These are phyloP conservation scores for Furcasterigmium sp. DNA, from an alignment of 2,329 filamentous ascomycete genomes.

Conservation along the genomic window DNA sequence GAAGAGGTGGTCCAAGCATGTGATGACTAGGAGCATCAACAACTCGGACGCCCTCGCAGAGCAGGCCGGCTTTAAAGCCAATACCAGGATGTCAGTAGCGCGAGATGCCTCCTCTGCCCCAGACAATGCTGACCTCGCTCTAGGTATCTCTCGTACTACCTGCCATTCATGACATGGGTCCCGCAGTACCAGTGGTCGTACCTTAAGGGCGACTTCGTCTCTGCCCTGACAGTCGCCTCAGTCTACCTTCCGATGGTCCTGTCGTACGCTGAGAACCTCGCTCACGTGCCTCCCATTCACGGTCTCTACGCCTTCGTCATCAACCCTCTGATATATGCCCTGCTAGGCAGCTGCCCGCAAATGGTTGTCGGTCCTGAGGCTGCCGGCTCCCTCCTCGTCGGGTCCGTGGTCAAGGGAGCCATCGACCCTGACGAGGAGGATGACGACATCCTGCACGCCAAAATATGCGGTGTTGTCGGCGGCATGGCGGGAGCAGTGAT, in stretches of 20 bases:
- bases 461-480: conserved; percentile 82
- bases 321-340: conserved; percentile 83
- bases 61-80: conserved; percentile 68
- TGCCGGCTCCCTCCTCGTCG: conserved; percentile 84
- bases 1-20: conserved; percentile 42
- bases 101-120: neutral
- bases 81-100: conserved; percentile 62
- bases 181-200: conserved; percentile 78
- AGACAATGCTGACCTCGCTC: conserved; percentile 1
- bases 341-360: conserved; percentile 85
- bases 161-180: conserved; percentile 89
- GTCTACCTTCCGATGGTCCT: conserved; percentile 98
- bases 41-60: conserved; percentile 68
- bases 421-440: conserved; percentile 62
- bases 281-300: conserved; percentile 87
- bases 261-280: conserved; percentile 86
- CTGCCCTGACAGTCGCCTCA: conserved; percentile 92
- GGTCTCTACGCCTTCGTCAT: conserved; percentile 93
- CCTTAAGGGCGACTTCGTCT: conserved; percentile 78
- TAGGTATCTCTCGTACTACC: conserved; percentile 88
- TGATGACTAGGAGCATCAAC: conserved; percentile 62
- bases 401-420: conserved; percentile 75
- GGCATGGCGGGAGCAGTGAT: conserved; percentile 86
- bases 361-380: conserved; percentile 96
- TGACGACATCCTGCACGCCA: conserved; percentile 63